Evolutionary conservation across 2,329 filamentous ascomycete species (phyloP).

Genomic region (Penicillium sp.): DNA sequence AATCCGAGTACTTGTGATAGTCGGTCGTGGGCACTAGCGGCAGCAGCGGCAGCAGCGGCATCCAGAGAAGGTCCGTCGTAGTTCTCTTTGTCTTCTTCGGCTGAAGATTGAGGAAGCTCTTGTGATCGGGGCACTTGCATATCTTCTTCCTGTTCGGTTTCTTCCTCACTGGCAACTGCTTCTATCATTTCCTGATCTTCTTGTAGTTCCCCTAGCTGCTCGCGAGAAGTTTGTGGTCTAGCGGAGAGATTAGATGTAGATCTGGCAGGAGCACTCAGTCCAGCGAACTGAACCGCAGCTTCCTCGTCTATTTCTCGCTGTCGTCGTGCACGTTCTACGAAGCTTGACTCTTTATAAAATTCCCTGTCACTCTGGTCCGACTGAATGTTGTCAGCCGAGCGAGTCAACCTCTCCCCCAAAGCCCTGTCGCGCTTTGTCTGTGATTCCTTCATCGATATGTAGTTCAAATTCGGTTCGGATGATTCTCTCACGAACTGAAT

Average conservation of each 20-base stretch:
- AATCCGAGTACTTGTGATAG: constrained; percentile 39
- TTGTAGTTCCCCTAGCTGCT: constrained; percentile 7
- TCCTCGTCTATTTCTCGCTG: constrained; percentile 36
- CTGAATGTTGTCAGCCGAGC: constrained; percentile 36
- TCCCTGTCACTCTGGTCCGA: constrained; percentile 41
- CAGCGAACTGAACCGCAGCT: constrained; percentile 36
- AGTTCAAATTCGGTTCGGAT: constrained; percentile 43
- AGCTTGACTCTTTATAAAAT: constrained; percentile 45
- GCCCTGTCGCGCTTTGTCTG: constrained; percentile 42
- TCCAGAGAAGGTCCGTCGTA: constrained; percentile 30
- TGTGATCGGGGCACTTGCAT: constrained; percentile 30
- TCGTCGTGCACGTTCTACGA: constrained; percentile 34
- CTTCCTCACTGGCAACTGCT: constrained; percentile 40
- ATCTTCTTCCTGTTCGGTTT: constrained; percentile 49
- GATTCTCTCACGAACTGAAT: constrained; percentile 35
- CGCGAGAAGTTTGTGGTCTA: constrained; percentile 2
- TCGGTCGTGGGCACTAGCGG: constrained; percentile 38
- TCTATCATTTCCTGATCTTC: constrained; percentile 19
- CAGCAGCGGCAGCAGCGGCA: constrained; percentile 31
- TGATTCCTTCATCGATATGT: constrained; percentile 48
- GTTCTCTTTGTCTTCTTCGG: constrained; percentile 51
- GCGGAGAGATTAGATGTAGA: constrained; percentile 4
- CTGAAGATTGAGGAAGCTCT: constrained; percentile 26
- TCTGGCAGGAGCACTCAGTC: constrained; percentile 34
- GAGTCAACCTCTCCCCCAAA: constrained; percentile 31